A percentile compares a stretch with the other conserved stretches of the same genome.
These are phyloP conservation scores for Phialophora tarda DNA, from an alignment of 2,329 filamentous ascomycete species.

Conservation along the genomic window DNA sequence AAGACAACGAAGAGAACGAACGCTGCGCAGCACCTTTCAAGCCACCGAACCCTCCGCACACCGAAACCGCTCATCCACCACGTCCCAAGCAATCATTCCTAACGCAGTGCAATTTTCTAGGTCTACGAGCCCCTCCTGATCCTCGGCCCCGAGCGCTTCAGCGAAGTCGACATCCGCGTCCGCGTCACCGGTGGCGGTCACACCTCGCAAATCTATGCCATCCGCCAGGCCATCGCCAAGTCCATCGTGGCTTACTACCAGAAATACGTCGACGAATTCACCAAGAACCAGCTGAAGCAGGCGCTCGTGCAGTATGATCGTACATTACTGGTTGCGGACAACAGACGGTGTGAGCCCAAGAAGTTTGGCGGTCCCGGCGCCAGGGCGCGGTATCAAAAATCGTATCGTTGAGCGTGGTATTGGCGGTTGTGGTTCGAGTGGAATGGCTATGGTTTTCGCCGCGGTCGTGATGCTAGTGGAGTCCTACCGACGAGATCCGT, in stretches of 20 bases:
- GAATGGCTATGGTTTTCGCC: neutral
- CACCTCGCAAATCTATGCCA: slow-evolving; percentile 95
- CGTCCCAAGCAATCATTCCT: neutral
- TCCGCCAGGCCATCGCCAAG: slow-evolving; percentile 99
- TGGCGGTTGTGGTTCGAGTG: slow-evolving; percentile 6
- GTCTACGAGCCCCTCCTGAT: slow-evolving; percentile 99
- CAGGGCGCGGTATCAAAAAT: slow-evolving; percentile 97
- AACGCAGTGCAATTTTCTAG: slow-evolving; percentile 48
- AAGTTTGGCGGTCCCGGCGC: slow-evolving; percentile 85
- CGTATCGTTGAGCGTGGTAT: slow-evolving; percentile 79
- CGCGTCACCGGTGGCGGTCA: slow-evolving; percentile 97
- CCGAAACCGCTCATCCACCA: neutral
- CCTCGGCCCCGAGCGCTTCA: slow-evolving; percentile 96
- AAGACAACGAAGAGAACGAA: slow-evolving; percentile 44
- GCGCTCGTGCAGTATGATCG: slow-evolving; percentile 94
- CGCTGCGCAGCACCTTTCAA: neutral
- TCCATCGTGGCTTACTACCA: slow-evolving; percentile 98
- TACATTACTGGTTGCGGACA: slow-evolving; percentile 97
- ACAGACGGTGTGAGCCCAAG: slow-evolving; percentile 99
- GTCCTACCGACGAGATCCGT: neutral
- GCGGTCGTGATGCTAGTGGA: neutral
- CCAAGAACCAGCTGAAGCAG: slow-evolving; percentile 99
- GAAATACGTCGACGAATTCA: slow-evolving; percentile 99
- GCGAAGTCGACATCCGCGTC: slow-evolving; percentile 95
- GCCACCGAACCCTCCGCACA: neutral